These are phyloP conservation scores for Verticillium isaacii DNA, from an alignment of 2,329 filamentous ascomycete genomes.

Conservation along the genomic window DNA sequence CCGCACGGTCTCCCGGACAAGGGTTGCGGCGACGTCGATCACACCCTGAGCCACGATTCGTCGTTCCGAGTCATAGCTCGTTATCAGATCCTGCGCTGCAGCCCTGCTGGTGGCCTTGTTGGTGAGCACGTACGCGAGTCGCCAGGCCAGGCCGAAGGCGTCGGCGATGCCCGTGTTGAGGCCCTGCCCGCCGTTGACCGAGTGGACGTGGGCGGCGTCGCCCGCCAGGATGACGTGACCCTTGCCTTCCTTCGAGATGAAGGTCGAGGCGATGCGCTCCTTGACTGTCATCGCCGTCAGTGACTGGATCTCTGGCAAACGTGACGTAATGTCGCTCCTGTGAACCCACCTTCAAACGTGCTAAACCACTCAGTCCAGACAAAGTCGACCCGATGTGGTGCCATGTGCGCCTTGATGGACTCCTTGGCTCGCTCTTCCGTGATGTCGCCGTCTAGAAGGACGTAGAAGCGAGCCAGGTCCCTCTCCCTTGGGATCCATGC, in stretches of 20 bases:
- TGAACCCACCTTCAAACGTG: conserved; percentile 36
- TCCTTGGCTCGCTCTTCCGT: conserved; percentile 31
- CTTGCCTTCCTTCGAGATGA: conserved; percentile 30
- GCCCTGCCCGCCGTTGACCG: conserved; percentile 28
- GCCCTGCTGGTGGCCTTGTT: conserved; percentile 15
- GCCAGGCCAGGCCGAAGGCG: conserved; percentile 28
- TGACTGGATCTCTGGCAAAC: background rate
- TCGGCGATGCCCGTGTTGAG: conserved; percentile 32
- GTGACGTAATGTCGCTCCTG: background rate
- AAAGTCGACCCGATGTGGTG: conserved; percentile 37
- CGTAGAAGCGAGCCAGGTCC: conserved; percentile 41
- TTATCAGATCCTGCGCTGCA: conserved; percentile 23
- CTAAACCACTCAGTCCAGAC: conserved; percentile 43
- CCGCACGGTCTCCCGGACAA: conserved; percentile 38
- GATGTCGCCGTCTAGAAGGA: conserved; percentile 40
- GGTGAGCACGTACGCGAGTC: conserved; percentile 24
- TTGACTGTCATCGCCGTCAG: conserved; percentile 25
- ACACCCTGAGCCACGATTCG: conserved; percentile 37
- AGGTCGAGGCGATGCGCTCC: conserved; percentile 32
- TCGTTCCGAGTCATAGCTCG: conserved; percentile 39
- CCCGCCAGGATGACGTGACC: conserved; percentile 42
- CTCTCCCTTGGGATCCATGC: conserved; percentile 44
- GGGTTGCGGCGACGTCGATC: conserved; percentile 39
- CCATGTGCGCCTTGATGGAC: conserved; percentile 38
- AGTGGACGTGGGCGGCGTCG: conserved; percentile 30